Conservation (phyloP, 352 stramenopile species). For the Globisporangium heterothallicum region DNA sequence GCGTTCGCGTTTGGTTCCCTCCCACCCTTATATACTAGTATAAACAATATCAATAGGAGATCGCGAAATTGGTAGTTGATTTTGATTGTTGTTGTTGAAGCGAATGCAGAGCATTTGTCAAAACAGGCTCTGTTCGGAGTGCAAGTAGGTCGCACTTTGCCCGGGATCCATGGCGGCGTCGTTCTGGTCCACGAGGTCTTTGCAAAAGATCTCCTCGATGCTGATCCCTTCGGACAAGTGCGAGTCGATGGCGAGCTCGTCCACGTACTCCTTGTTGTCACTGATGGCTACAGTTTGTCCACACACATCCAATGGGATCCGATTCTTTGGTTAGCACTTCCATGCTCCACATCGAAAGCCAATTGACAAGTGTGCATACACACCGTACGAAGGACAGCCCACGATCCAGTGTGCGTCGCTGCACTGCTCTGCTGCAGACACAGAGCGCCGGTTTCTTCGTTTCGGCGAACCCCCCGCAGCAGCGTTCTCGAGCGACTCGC, state of each 20-base stretch:
- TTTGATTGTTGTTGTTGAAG: too few species aligned
- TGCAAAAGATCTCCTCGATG: conserved; percentile 60
- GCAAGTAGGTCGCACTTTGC: too few species aligned
- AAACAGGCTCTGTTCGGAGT: too few species aligned
- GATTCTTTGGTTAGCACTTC: too few species aligned
- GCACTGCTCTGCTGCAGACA: conserved; percentile 43
- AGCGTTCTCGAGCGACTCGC: conserved; percentile 12
- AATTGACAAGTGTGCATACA: background rate
- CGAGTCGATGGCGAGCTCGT: conserved; percentile 71
- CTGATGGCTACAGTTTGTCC: conserved; percentile 48
- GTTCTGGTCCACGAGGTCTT: conserved; percentile 3
- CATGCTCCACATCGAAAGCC: background rate
- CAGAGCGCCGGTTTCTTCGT: conserved; percentile 25
- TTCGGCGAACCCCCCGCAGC: conserved; percentile 17
- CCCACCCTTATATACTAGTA: conserved; percentile 10
- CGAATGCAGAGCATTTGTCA: too few species aligned
- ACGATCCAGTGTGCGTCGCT: conserved; percentile 60
- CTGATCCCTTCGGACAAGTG: conserved; percentile 55
- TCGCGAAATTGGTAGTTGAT: too few species aligned
- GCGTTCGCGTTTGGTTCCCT: too few species aligned
- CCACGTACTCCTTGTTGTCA: conserved; percentile 81
- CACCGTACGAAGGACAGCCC: conserved; percentile 67
- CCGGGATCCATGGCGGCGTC: too few species aligned
- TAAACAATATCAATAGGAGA: conserved; percentile 8
- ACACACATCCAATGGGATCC: background rate